Evolutionary conservation across 306 rosid species (phyloP).

Genomic region (Inga laurina): DNA sequence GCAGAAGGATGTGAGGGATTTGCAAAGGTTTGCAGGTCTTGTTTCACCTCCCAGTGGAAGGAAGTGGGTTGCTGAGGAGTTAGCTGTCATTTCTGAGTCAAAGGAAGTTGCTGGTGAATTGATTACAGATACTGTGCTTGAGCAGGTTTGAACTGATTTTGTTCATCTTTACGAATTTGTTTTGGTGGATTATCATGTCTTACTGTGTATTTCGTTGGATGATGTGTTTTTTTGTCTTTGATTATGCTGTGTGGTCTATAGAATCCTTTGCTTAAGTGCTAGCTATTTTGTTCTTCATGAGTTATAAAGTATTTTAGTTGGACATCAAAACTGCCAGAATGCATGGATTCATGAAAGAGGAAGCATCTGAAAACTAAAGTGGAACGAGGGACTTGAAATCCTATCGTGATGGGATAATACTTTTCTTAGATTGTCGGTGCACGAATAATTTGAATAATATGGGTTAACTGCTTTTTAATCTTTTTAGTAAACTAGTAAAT

Average conservation of each 20-base stretch:
- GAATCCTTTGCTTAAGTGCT: neutral
- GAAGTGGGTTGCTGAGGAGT: conserved; percentile 86
- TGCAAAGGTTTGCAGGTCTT: conserved; percentile 69
- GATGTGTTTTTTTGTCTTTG: neutral
- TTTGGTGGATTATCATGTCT: neutral
- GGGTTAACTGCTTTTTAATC: neutral
- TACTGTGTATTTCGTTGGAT: neutral
- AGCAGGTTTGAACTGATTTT: conserved; percentile 59
- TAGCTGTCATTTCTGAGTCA: conserved; percentile 82
- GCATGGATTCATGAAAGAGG: neutral
- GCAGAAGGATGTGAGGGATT: conserved; percentile 89
- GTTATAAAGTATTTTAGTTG: neutral
- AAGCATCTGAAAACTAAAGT: neutral
- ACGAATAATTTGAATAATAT: neutral
- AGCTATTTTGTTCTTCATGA: neutral
- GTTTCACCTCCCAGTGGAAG: conserved; percentile 58
- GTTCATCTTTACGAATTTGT: neutral
- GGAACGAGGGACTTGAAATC: neutral
- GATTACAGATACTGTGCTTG: conserved; percentile 83
- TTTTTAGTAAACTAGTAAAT: neutral
- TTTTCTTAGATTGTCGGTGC: neutral
- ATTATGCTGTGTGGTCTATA: neutral
- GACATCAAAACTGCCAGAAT: neutral
- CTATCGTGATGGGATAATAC: neutral
- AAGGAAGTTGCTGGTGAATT: conserved; percentile 90